Evolutionary conservation across 768 basidiomycete species (phyloP), one percentile per base, ranked within the genome.

Genomic region (Rickenella mellea): DNA sequence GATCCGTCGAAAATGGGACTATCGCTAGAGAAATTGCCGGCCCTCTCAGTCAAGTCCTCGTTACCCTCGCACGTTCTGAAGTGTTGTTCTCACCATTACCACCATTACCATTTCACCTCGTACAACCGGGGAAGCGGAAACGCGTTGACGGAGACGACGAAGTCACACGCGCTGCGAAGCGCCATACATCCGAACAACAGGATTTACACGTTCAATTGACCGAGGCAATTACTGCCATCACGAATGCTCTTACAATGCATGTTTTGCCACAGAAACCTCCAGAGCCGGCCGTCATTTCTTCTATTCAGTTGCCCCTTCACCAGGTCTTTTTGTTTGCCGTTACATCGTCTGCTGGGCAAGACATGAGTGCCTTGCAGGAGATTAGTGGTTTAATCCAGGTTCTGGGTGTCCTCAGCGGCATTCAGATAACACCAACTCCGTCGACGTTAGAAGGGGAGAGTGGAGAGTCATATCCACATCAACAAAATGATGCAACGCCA

Each of bases 361-460:
- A 71, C 40, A 74, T 71, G 63, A 70, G 73, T 43, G 65, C 69
- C 1, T 61, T 88, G 1, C 83, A 84, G 55, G 85, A 89, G 58
- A 74, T 88, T 29, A 74, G 78, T 31, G 83, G 82, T n/a, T 68
- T 89, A 40, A 83, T 88, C 43, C 85, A 88, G 51, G 82, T 87
- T 48, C 71, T 89, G 32, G 84, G 84, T 15, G 80, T 88, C 26
- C 71, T 89, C 45, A 83, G 79, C 47, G 83, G 80, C 1, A 79
- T 85, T 31, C 82, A 78, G 51, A 87, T 89, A 40, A 69, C 63
- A 8, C 58, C 66, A 14, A 48, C 65, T 2, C 20, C 30, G 14
- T 25, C 10, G 27, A 28, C n/a, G 2, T n/a, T n/a, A n/a, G n/a
- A n/a, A n/a, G n/a, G n/a, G n/a, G n/a, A n/a, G n/a, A n/a, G n/a